phyloP scores from a whole-genome alignment of 2,329 filamentous ascomycete genomes.

The Mycogone perniciosa region DNA sequence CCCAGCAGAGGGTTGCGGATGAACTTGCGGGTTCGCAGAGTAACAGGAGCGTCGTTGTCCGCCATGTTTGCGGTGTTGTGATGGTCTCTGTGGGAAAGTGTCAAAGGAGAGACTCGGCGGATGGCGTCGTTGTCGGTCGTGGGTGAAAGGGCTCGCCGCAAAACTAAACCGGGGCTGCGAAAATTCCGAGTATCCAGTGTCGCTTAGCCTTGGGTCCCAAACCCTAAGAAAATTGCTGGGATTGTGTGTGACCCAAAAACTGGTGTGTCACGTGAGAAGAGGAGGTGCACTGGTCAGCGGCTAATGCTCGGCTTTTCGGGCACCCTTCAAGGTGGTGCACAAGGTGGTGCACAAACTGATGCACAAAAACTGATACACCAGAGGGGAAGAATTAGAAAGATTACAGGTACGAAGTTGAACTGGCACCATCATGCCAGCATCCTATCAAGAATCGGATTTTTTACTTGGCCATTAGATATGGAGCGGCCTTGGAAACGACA shows the following conservation, averaged over 20 bases:
- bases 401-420: background rate
- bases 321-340: no score
- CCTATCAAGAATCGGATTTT: background rate
- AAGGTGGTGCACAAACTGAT: no score
- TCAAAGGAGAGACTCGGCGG: slow-evolving; percentile 24
- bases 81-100: slow-evolving; percentile 29
- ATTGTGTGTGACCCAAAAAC: slow-evolving; percentile 9
- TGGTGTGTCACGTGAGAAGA: slow-evolving; percentile 1
- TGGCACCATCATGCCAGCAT: no score
- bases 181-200: slow-evolving; percentile 31
- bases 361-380: background rate
- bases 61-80: slow-evolving; percentile 68
- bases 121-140: slow-evolving; percentile 25
- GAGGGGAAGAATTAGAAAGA: background rate
- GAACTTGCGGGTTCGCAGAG: slow-evolving; percentile 98
- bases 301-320: background rate
- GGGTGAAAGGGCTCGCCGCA: slow-evolving; percentile 25
- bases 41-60: slow-evolving; percentile 71
- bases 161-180: slow-evolving; percentile 24
- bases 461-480: slow-evolving; percentile 1
- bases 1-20: slow-evolving; percentile 98
- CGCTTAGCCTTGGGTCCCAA: slow-evolving; percentile 38
- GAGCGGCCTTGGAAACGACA: slow-evolving; percentile 14
- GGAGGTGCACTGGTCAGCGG: background rate
- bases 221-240: slow-evolving; percentile 34